Conservation (phyloP, 2,329 filamentous ascomycete genomes). For the Paracorniculantispora psalliotae region DNA sequence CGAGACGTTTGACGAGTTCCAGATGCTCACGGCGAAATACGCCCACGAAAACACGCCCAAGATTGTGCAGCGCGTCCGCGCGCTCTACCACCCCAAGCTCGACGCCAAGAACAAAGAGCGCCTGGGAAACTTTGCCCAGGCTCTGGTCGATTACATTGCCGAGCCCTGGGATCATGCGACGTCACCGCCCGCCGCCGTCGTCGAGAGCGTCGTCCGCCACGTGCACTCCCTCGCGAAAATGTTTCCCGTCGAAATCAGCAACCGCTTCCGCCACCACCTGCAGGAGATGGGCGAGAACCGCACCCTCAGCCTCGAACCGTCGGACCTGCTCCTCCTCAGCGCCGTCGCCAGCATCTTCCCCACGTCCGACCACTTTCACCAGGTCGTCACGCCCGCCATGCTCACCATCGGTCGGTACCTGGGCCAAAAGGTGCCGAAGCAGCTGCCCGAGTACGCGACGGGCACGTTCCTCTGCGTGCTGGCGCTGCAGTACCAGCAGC, state of each 20-base stretch:
- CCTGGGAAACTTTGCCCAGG: constrained; percentile 61
- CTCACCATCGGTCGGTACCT: constrained; percentile 81
- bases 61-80: constrained; percentile 83
- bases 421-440: constrained; percentile 66
- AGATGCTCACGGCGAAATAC: constrained; percentile 60
- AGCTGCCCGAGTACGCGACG: constrained; percentile 60
- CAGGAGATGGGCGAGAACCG: constrained; percentile 45
- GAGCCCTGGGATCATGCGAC: constrained; percentile 39
- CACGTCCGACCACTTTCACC: constrained; percentile 95
- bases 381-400: constrained; percentile 85
- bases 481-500: constrained; percentile 72
- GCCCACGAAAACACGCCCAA: constrained; percentile 63
- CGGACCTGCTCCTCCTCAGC: constrained; percentile 78
- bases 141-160: constrained; percentile 59
- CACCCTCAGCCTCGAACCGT: constrained; percentile 50
- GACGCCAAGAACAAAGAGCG: constrained; percentile 80
- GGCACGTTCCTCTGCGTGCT: constrained; percentile 78
- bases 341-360: constrained; percentile 83
- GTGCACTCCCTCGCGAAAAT: constrained; percentile 88
- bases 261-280: constrained; percentile 72
- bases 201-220: constrained; percentile 82
- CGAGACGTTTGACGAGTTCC: constrained; percentile 67
- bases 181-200: constrained; percentile 56
- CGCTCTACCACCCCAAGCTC: constrained; percentile 86
- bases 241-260: constrained; percentile 72